phyloP scores from a whole-genome alignment of 2,329 filamentous ascomycete species.

The Botrytis squamosa region DNA sequence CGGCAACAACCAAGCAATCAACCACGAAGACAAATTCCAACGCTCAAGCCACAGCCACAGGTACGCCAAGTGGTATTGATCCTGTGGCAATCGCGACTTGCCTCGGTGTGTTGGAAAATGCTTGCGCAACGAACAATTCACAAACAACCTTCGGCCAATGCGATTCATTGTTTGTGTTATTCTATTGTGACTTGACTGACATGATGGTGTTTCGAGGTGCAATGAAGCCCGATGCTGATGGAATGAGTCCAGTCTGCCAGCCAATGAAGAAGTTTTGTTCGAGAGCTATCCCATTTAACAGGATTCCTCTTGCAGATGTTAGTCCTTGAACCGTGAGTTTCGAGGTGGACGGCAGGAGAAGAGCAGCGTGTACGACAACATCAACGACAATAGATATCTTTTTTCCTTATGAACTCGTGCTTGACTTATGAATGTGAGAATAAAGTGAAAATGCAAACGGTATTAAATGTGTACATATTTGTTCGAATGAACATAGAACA shows the following conservation, averaged over 20 bases:
- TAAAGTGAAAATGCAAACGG: not conserved
- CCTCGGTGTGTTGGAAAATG: constrained; percentile 10
- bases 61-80: not conserved
- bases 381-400: not conserved
- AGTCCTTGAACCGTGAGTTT: not conserved
- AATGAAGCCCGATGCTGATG: not conserved
- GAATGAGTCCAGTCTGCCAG: not conserved
- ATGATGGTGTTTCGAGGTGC: constrained; percentile 8
- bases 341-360: too few relatives aligned
- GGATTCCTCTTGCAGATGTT: not conserved
- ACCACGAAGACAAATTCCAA: not conserved
- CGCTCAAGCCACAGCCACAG: not conserved
- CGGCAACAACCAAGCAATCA: not conserved
- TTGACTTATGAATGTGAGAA: not conserved
- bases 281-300: not conserved
- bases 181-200: constrained; percentile 2
- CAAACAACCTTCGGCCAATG: constrained; percentile 3
- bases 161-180: constrained; percentile 6
- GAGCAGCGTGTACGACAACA: not conserved
- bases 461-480: not conserved
- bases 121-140: not conserved
- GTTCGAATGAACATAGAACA: not conserved
- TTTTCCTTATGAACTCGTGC: not conserved
- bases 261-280: constrained; percentile 10
- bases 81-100: not conserved